phyloP scores from a whole-genome alignment of 2,329 filamentous ascomycete genomes.

The Claviceps digitariae region DNA sequence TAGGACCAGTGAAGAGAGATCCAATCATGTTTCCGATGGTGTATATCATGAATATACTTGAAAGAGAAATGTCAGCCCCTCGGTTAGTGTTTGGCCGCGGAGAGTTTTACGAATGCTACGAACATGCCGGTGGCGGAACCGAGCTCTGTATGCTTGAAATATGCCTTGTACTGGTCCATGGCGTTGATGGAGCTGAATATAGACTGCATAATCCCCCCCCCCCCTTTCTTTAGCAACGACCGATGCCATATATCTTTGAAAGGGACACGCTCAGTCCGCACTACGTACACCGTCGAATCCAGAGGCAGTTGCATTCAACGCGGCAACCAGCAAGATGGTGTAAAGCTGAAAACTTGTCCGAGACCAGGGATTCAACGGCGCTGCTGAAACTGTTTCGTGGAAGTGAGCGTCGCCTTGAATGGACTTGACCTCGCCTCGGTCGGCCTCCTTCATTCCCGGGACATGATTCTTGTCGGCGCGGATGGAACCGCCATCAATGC shows the following conservation, averaged over 20 bases:
- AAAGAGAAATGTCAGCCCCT: neutral
- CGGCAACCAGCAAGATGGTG: constrained; percentile 21
- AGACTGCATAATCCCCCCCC: constrained; percentile 7
- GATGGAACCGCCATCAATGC: constrained; percentile 6
- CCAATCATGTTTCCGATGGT: constrained; percentile 29
- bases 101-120: constrained; percentile 1
- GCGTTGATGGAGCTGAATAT: constrained; percentile 20
- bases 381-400: constrained; percentile 15
- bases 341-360: constrained; percentile 23
- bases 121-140: constrained; percentile 17
- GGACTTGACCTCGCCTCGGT: constrained; percentile 12
- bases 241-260: neutral
- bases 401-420: constrained; percentile 16
- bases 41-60: constrained; percentile 29
- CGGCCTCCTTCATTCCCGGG: constrained; percentile 9
- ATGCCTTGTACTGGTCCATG: constrained; percentile 16
- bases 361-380: constrained; percentile 19
- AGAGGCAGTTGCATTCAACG: constrained; percentile 23
- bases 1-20: constrained; percentile 24
- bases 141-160: constrained; percentile 16
- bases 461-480: constrained; percentile 7
- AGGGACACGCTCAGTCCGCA: no score
- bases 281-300: constrained; percentile 21
- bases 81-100: neutral
- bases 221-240: neutral